These are phyloP conservation scores for Rhizomucor pusillus DNA, from an alignment of 371 early-diverging fungal genomes.

Conservation along the genomic window DNA sequence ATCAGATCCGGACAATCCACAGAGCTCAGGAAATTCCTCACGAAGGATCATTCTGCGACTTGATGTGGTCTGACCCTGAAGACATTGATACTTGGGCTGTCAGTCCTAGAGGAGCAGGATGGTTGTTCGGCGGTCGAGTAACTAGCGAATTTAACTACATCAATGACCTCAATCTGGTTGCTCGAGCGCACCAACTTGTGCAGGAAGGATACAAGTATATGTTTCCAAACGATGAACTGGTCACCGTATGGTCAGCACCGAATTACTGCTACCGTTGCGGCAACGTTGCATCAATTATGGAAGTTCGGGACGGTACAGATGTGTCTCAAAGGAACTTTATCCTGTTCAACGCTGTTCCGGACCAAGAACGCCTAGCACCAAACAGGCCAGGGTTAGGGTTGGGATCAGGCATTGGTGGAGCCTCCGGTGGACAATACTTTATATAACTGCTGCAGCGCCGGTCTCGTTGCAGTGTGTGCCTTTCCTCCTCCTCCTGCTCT, in stretches of 20 bases:
- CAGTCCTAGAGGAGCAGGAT: constrained; percentile 98
- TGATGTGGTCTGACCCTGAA: constrained; percentile 95
- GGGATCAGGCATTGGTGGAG: constrained; percentile 25
- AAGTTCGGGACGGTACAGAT: constrained; percentile 80
- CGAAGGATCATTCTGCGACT: constrained; percentile 97
- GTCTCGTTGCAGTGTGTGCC: constrained; percentile 4
- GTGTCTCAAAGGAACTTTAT: constrained; percentile 85
- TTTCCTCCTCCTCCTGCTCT: constrained; percentile 1
- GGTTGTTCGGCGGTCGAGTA: constrained; percentile 97
- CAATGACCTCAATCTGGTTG: constrained; percentile 96
- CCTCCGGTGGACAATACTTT: constrained; percentile 50
- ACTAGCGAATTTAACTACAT: constrained; percentile 97
- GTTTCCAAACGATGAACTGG: constrained; percentile 95
- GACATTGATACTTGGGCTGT: constrained; percentile 98
- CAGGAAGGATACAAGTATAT: constrained; percentile 98
- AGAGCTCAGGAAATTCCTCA: constrained; percentile 99
- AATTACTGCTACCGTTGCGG: constrained; percentile 99
- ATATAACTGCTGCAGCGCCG: constrained; percentile 22
- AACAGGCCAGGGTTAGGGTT: constrained; percentile 25
- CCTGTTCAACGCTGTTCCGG: constrained; percentile 95
- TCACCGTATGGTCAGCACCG: too few species aligned
- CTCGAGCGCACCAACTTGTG: constrained; percentile 99
- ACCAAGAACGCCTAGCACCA: constrained; percentile 67
- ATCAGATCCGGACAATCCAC: constrained; percentile 96
- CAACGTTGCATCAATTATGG: constrained; percentile 97